Percentiles rank a stretch among this genome's conserved stretches.
These are phyloP conservation scores for Lanmaoa rubissima DNA, from an alignment of 768 basidiomycete genomes.

Conservation along the genomic window DNA sequence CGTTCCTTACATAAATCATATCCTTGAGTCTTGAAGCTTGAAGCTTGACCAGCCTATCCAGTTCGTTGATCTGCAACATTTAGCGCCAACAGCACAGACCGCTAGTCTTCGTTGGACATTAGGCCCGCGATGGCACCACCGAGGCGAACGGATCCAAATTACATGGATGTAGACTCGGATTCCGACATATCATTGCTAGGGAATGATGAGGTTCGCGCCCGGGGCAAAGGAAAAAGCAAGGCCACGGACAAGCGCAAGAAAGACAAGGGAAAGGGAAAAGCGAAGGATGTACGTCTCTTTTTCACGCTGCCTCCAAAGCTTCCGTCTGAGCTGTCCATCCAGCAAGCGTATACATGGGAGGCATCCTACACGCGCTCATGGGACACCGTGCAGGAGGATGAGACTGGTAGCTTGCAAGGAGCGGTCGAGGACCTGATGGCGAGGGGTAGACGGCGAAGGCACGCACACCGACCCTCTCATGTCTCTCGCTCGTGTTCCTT, in stretches of 20 bases:
- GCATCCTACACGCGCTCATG: slow-evolving; percentile 92
- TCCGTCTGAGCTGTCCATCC: slow-evolving; percentile 9
- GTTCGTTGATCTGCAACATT: neutral
- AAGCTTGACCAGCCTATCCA: neutral
- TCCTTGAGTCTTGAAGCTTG: neutral
- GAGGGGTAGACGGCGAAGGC: slow-evolving; percentile 81
- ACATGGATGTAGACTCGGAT: slow-evolving; percentile 64
- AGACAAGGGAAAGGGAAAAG: slow-evolving; percentile 47
- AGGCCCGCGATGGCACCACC: slow-evolving; percentile 23
- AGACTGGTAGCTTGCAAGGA: slow-evolving; percentile 83
- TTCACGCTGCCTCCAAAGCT: neutral
- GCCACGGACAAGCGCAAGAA: slow-evolving; percentile 48
- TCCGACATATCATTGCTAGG: slow-evolving; percentile 67
- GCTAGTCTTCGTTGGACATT: too few species aligned
- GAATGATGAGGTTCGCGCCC: slow-evolving; percentile 45
- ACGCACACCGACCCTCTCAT: slow-evolving; percentile 19
- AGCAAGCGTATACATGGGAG: slow-evolving; percentile 95
- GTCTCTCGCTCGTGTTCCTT: slow-evolving; percentile 1
- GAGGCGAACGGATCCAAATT: slow-evolving; percentile 30
- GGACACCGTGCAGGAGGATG: slow-evolving; percentile 98
- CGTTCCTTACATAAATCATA: neutral
- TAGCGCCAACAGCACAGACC: neutral
- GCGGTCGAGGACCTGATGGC: slow-evolving; percentile 91
- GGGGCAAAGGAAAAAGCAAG: slow-evolving; percentile 59
- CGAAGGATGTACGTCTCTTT: slow-evolving; percentile 30